Conservation (phyloP, 129 eudicot species). For the Rutidosis leptorrhynchoides region DNA sequence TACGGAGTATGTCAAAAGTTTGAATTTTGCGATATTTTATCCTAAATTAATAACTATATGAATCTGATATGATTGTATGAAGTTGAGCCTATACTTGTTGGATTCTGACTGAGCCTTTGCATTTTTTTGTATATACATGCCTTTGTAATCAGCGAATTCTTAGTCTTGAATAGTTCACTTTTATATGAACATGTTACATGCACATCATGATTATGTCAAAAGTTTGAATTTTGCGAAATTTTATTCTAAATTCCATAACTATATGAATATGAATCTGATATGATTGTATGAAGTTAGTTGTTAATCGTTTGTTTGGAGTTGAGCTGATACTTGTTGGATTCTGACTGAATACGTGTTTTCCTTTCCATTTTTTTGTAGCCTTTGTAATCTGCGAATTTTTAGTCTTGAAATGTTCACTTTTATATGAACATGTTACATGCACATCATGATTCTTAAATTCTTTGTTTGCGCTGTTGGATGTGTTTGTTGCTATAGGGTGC, state of each 20-base stretch:
- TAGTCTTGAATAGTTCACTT: background rate
- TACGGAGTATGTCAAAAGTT: background rate
- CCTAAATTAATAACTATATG: background rate
- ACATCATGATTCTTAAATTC: background rate
- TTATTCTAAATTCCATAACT: too few relatives aligned
- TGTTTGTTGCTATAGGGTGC: too few relatives aligned
- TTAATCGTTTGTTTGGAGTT: conserved; percentile 8
- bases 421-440: background rate
- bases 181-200: background rate
- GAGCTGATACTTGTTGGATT: background rate
- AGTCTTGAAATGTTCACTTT: background rate
- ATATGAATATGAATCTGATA: background rate
- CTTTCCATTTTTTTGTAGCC: background rate
- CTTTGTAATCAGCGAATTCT: background rate
- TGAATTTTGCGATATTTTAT: too few relatives aligned
- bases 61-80: background rate
- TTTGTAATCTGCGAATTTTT: background rate
- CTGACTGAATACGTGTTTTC: conserved; percentile 4
- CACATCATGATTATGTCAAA: background rate
- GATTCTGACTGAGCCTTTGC: conserved; percentile 1
- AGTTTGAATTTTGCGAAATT: too few relatives aligned
- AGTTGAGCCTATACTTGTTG: background rate
- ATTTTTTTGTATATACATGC: background rate
- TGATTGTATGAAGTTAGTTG: background rate
- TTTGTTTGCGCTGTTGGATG: too few relatives aligned